Evolutionary conservation across 805 yeast genomes (phyloP), one percentile per base, ranked within the genome.

Genomic region (Yamadazyma laniorum): DNA sequence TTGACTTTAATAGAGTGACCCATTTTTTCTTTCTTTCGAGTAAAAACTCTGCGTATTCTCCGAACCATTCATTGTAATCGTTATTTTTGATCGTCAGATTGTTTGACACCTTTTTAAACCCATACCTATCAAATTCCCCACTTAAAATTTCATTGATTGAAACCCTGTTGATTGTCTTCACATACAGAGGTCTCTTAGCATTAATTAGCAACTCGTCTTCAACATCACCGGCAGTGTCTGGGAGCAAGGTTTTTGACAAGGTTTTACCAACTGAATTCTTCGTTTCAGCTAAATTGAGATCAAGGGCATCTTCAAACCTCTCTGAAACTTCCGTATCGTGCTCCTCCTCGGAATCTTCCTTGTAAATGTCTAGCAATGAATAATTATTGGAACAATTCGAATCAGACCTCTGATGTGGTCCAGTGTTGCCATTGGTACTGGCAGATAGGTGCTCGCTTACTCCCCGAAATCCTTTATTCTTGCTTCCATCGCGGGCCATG

Each of bases 41-140:
- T 41, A 80, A 63, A 56, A 85, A 84, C 19, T 68, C 74, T 9
- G 82, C 69, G 60, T 91, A 90, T 7, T 67, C 73, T 2, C 45
- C 42, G 78, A 87, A 84, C 97, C 98, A 91, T 6, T 51, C 56
- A 56, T 89, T 79, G 55, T 86, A 88, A 29, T 76, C 76, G 16
- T 63, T 61, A 35, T 63, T 68, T 7, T 83, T 49, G 17, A 84
- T 67, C 22, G 35, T 46, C 43, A 57, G 58, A 48, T 68, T 76
- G 29, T 65, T 61, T 14, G 77, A 75, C 14, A 72, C 71, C 55
- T 87, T 90, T 48, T 79, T 80, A 66, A 91, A 91, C 2, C 99
- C 99, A 56, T 91, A 91, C 34, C 91, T 62, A 56, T 91, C 98
- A 39, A 63, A 56, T 13, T 50, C 48, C 8, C 62, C 47, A 3